Base-by-base conservation (phyloP, 2,329 filamentous ascomycete genomes). In the Trichoderma gracile region DNA sequence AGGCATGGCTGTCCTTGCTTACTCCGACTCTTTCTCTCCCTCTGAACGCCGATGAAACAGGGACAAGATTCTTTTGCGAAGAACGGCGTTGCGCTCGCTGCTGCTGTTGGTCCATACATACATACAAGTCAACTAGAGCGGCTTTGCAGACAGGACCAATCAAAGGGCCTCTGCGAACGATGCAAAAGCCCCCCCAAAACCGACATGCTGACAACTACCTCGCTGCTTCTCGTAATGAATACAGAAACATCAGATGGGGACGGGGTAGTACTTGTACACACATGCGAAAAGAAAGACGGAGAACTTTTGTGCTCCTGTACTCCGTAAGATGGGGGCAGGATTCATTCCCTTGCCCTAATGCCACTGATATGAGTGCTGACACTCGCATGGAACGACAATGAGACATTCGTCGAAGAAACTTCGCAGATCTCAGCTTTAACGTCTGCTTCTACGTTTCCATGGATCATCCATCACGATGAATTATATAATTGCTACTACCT, bases 171-270 rank as follows among this genome's bases (percentile, higher is more conserved):
- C 25, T 23, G 50, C 27, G 30, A 12, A 38, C 40, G 30, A 33
- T 23, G 50, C 30, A 53, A 38, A 53, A 30, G 47, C 14, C 47
- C 17, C 15, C 15, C 27, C 5, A 5, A 33, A 14, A 30, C 55
- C 38, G 56, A 49, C 43, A 19, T 25, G 43, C 55, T 40, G 43
- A 49, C 43, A 12, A 50, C 50, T 30, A 50, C 57, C 5, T 14
- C 42, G 33, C 27, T 40, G 46, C 17, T 42, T 60, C 57, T 21
- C 57, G 33, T 60, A 50, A 60, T 42, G 45, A 27, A 6, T 50
- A 42, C 57, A 58, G 30, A 5, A 59, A 14, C 40, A 25, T 21
- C 15, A 30, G 12, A 52, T 52, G 9, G 14, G 30, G 17, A n/a
- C n/a, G n/a, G 19, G 25, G 47, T 14, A 30, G 42, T 43, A n/a